These are phyloP conservation scores for Citrullus amarus DNA, from an alignment of 306 rosid genomes.

Conservation along the genomic window DNA sequence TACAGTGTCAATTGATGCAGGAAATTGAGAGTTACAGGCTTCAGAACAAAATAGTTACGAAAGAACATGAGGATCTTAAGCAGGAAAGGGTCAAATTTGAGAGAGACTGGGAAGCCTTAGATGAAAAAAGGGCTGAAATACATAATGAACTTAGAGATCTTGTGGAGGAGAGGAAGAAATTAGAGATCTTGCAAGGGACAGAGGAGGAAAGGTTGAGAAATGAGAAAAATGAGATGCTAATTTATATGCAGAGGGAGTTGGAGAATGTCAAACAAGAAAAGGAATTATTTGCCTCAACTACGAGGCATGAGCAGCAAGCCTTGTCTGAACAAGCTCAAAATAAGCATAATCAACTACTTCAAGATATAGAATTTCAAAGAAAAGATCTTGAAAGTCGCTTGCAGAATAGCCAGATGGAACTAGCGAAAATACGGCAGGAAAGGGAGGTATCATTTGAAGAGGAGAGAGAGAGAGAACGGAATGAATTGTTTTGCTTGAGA, in stretches of 20 bases:
- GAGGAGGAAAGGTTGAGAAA: constrained; percentile 60
- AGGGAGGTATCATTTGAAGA: constrained; percentile 58
- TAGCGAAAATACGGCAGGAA: constrained; percentile 40
- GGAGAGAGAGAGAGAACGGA: constrained; percentile 45
- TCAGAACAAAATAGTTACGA: constrained; percentile 35
- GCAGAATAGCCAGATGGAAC: constrained; percentile 39
- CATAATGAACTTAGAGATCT: constrained; percentile 27
- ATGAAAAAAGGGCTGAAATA: constrained; percentile 53
- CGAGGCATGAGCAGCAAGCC: constrained; percentile 40
- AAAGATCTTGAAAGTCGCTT: constrained; percentile 53
- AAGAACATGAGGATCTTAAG: constrained; percentile 58
- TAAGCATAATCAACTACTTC: constrained; percentile 39
- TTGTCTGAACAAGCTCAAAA: constrained; percentile 47
- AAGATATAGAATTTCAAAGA: constrained; percentile 49
- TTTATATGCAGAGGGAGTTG: constrained; percentile 42
- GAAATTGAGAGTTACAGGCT: constrained; percentile 58
- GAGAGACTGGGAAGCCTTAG: constrained; percentile 79
- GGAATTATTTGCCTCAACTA: constrained; percentile 45
- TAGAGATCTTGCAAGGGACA: constrained; percentile 30
- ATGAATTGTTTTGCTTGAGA: constrained; percentile 41
- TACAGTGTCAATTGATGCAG: constrained; percentile 57
- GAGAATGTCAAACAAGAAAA: constrained; percentile 60
- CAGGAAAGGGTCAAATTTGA: constrained; percentile 71
- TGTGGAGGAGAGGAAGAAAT: constrained; percentile 50
- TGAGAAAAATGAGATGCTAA: constrained; percentile 41